A percentile compares a stretch with the other conserved stretches of the same genome.
These are phyloP conservation scores for Pouteria glomerata DNA, from an alignment of 148 eudicot genomes.

Conservation along the genomic window DNA sequence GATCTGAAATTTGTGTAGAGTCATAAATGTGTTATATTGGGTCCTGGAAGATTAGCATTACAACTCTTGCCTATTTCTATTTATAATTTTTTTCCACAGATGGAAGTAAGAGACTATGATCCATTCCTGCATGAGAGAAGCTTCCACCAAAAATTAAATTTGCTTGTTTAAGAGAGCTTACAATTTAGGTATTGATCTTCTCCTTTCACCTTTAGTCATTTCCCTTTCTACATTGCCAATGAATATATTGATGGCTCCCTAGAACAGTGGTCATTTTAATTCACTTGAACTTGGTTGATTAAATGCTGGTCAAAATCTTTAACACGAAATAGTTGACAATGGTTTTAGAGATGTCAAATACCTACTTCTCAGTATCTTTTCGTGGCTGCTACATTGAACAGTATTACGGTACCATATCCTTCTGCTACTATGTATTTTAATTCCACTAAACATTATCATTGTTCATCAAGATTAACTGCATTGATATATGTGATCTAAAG, in stretches of 20 bases:
- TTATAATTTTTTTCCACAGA: conserved; percentile 33
- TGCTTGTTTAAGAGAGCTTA: conserved; percentile 57
- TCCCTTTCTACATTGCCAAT: background rate
- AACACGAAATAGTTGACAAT: background rate
- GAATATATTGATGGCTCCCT: background rate
- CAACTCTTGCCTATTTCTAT: conserved; percentile 1
- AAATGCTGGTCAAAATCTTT: background rate
- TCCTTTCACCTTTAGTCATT: conserved; percentile 1
- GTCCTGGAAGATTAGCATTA: background rate
- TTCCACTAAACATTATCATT: background rate
- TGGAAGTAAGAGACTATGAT: conserved; percentile 64
- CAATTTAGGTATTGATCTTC: conserved; percentile 46
- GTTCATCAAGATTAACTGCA: background rate
- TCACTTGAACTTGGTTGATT: background rate
- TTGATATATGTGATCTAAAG: background rate
- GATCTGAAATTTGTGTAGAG: background rate
- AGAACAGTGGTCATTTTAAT: background rate
- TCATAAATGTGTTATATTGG: background rate
- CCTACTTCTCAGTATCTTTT: background rate
- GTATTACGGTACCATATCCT: background rate
- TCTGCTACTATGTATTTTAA: too few species aligned
- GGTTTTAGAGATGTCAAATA: background rate
- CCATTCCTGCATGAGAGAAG: conserved; percentile 71
- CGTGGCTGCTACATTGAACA: background rate
- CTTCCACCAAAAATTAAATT: conserved; percentile 67